Base-by-base conservation (phyloP, 1,284 basidiomycete genomes). In the Inonotus obliquus region DNA sequence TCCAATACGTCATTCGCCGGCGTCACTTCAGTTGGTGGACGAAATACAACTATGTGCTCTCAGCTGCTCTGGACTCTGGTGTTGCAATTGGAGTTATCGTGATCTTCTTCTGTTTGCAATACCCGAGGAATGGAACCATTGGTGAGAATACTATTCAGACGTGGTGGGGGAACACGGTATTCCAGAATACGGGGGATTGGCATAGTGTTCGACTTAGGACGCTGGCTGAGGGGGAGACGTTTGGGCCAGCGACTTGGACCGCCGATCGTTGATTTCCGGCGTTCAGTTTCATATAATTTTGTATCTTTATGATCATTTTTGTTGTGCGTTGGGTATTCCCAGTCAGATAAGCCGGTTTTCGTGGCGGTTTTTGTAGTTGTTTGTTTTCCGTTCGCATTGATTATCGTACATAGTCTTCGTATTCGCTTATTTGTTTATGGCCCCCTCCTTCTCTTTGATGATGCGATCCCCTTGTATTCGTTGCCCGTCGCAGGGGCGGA, bases 141-240 rank as follows among this genome's bases (percentile, higher is more conserved):
- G 86, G 87, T 25, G 25, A 66, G 35, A 72, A 76, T 53, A 85
- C 69, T 0, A 72, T 90, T 51, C 81, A 82, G 65, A 60, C 60
- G 2, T 91, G 88, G 89, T 91, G 88, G 89, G 89, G 89, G 17
- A 90, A 90, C 65, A 82, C 76, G 0, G 82, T 82, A 7, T 77
- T 70, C 60, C 60, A 61, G 56, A 74, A 76, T 7, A 84, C 78
- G 39, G 79, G 75, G 2, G 82, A 84, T 35, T 61, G 41, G 48
- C 29, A 61, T 13, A 37, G 32, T n/a, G 56, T 55, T 6, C 35
- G 55, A 17, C 38, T 64, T 1, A 57, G 35, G 39, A 61, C 59
- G 44, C 38, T 61, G 27, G 23, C 60, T 9, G 21, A 27, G 14
- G 63, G 63, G 44, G n/a, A 51, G 25, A 64, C 56, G 39, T 64